Evolutionary conservation across 2,329 filamentous ascomycete genomes (phyloP).

Genomic region (Colletotrichum plurivorum): DNA sequence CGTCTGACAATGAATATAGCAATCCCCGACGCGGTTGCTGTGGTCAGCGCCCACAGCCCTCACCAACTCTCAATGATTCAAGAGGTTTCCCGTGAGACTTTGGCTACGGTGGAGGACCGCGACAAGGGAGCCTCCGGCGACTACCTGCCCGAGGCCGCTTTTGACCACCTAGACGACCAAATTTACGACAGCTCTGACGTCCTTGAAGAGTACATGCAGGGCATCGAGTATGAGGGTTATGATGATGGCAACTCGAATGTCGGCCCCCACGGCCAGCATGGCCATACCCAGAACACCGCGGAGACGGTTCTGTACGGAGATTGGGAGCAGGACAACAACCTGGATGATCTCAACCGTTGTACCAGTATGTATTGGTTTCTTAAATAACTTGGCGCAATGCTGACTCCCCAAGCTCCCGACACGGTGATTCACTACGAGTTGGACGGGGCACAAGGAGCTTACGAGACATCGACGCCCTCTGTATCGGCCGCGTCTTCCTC

Average conservation of each 20-base stretch:
- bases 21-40: background rate
- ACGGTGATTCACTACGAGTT: conserved; percentile 29
- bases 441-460: conserved; percentile 2
- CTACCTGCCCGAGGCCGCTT: background rate
- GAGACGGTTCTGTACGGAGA: conserved; percentile 36
- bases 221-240: background rate
- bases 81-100: conserved; percentile 28
- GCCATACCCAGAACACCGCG: conserved; percentile 8
- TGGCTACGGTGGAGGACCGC: background rate
- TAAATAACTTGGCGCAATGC: background rate
- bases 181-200: conserved; percentile 4
- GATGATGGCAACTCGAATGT: conserved; percentile 31
- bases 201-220: conserved; percentile 9
- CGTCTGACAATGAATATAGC: background rate
- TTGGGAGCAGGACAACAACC: conserved; percentile 39
- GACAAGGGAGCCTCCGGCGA: background rate
- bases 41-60: conserved; percentile 23
- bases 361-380: conserved; percentile 17
- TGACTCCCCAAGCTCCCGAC: conserved; percentile 22
- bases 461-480: background rate
- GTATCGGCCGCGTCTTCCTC: background rate
- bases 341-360: conserved; percentile 24
- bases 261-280: conserved; percentile 10
- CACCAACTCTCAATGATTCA: conserved; percentile 38
- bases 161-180: background rate